Base-by-base conservation (phyloP, 2,329 filamentous ascomycete species). In the Fusarium tuaranense region DNA sequence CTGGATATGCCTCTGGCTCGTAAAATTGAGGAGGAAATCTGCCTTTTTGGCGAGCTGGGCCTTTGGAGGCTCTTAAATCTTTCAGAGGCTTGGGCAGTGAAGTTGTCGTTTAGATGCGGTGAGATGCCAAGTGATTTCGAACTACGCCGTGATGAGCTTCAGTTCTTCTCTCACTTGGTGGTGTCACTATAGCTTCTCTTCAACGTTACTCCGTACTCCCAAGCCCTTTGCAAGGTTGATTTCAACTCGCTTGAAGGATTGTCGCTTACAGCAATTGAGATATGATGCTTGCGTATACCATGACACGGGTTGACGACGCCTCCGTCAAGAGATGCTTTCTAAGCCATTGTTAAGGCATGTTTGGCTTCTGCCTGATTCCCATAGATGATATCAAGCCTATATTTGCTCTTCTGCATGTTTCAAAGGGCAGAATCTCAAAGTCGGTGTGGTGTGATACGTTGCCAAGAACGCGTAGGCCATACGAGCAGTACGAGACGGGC, bases 221-320 rank as follows among this genome's bases (percentile, higher is more conserved):
- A 5, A 13, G 55, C 22, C 55, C 8, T n/a, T 10, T 38, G 8
- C 30, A 38, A 12, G 22, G 9, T 22, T 14, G 30, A 25, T 25
- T 18, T 38, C 53, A 6, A 58, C 38, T 38, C 20, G 53, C 34
- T 38, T 30, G 48, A 59, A n/a, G n/a, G 5, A 59, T 27, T 25
- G 34, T 38, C 22, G 55, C 55, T 59, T 59, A 59, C 55, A 13
- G 32, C 34, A 38, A n/a, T 3, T 3, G 27, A 61, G 22, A 30
- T 30, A n/a, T 7, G 32, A 53, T 13, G 38, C 58, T 41, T 62
- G 62, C 66, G 62, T 68, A 63, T 38, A 48, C 55, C n/a, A 61
- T 67, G 65, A 18, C 61, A 36, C 44, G 46, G 32, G 27, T 67
- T 63, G 57, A 69, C 66, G 62, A 48, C 38, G 48, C 25, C 61